These are phyloP conservation scores for Rubus parviflorus DNA, from an alignment of 306 rosid species.

Conservation along the genomic window DNA sequence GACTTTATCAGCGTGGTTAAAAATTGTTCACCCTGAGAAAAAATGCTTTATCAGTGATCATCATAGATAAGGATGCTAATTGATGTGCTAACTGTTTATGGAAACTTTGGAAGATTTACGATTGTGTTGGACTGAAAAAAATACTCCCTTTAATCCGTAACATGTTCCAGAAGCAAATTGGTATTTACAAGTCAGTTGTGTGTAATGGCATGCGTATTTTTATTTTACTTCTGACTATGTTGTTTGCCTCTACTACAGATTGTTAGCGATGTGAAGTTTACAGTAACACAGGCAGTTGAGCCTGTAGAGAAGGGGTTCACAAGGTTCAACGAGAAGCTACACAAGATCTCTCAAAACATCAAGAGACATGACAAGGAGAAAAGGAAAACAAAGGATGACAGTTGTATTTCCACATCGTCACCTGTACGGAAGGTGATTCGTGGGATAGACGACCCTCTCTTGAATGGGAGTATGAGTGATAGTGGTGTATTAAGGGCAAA, in stretches of 20 bases:
- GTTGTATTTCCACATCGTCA: slow-evolving; percentile 52
- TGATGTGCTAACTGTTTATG: neutral
- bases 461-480: slow-evolving; percentile 84
- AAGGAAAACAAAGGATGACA: slow-evolving; percentile 84
- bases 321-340: slow-evolving; percentile 74
- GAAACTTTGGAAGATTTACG: neutral
- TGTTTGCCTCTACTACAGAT: slow-evolving; percentile 51
- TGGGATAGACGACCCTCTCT: slow-evolving; percentile 93
- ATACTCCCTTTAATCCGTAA: no score
- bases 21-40: neutral
- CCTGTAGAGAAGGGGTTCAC: slow-evolving; percentile 95
- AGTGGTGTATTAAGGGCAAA: slow-evolving; percentile 65
- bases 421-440: slow-evolving; percentile 73
- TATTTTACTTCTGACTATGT: slow-evolving; percentile 8
- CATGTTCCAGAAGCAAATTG: no score
- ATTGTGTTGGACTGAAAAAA: no score
- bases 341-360: slow-evolving; percentile 79
- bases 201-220: neutral
- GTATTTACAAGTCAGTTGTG: neutral
- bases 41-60: neutral
- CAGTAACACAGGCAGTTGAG: slow-evolving; percentile 92
- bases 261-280: slow-evolving; percentile 87
- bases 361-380: slow-evolving; percentile 82
- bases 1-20: neutral
- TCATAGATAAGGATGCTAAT: neutral